Evolutionary conservation across 768 basidiomycete genomes (phyloP).

Genomic region (Imleria badia): DNA sequence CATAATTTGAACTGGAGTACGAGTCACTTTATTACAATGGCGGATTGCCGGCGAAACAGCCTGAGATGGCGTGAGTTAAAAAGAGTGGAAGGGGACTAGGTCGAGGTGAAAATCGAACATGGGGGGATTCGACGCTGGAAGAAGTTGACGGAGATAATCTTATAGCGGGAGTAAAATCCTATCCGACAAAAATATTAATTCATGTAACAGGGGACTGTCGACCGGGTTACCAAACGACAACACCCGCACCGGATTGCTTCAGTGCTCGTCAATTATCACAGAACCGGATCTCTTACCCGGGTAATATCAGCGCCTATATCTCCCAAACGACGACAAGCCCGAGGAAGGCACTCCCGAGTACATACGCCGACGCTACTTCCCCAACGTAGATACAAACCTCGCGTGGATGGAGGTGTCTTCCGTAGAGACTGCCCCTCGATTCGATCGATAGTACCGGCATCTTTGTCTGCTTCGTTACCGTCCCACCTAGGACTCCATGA

Average conservation of each 20-base stretch:
- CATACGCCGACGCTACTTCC: constrained; percentile 83
- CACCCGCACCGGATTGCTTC: background rate
- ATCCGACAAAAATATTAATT: background rate
- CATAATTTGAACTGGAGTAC: constrained; percentile 14
- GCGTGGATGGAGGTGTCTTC: constrained; percentile 65
- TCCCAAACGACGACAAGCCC: constrained; percentile 31
- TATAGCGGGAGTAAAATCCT: constrained; percentile 2
- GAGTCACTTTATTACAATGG: background rate
- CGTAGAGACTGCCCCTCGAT: constrained; percentile 45
- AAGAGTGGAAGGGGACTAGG: constrained; percentile 6
- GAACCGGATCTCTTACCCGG: background rate
- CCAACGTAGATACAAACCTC: constrained; percentile 70
- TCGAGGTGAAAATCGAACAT: constrained; percentile 1
- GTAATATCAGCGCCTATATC: no score
- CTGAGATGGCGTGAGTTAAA: constrained; percentile 8
- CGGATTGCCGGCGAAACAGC: background rate
- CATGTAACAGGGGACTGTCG: background rate
- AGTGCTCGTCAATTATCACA: background rate
- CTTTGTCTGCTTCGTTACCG: constrained; percentile 59
- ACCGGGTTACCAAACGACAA: constrained; percentile 9
- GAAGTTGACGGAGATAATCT: constrained; percentile 1
- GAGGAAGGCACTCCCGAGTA: constrained; percentile 80
- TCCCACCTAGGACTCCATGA: constrained; percentile 86
- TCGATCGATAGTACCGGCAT: constrained; percentile 73
- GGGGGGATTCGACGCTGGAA: background rate